Evolutionary conservation across 2,329 filamentous ascomycete species (phyloP).

Genomic region (Shiraia bambusicola): DNA sequence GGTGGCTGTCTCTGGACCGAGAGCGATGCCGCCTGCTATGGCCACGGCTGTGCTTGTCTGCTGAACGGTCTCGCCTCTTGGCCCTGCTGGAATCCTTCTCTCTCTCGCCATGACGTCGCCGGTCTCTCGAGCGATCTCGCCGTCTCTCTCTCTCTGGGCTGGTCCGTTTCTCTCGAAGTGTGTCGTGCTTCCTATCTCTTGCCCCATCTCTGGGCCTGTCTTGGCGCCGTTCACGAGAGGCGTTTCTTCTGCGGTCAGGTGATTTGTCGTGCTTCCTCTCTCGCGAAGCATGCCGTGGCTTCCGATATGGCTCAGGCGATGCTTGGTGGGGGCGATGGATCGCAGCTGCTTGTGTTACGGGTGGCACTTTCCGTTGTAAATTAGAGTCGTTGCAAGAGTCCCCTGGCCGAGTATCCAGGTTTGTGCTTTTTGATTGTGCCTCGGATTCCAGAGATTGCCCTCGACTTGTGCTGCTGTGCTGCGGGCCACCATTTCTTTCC

Average conservation of each 20-base stretch:
- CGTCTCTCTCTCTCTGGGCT: constrained; percentile 21
- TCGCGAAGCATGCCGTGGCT: constrained; percentile 18
- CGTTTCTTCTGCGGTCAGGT: constrained; percentile 10
- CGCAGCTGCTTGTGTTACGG: constrained; percentile 11
- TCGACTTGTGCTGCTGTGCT: constrained; percentile 15
- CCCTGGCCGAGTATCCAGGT: constrained; percentile 11
- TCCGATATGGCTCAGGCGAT: constrained; percentile 35
- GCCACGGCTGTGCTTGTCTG: constrained; percentile 14
- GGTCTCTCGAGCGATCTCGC: constrained; percentile 20
- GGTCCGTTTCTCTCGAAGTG: constrained; percentile 4
- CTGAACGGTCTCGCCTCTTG: constrained; percentile 17
- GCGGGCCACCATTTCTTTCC: constrained; percentile 16
- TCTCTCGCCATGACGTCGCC: constrained; percentile 14
- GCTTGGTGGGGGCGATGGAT: constrained; percentile 12
- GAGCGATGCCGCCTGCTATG: constrained; percentile 17
- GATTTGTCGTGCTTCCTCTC: constrained; percentile 16
- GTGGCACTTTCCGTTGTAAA: constrained; percentile 7
- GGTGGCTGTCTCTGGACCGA: constrained; percentile 19
- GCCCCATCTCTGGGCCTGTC: constrained; percentile 14
- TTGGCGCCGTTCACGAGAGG: constrained; percentile 12
- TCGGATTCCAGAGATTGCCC: constrained; percentile 11
- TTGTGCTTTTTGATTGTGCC: constrained; percentile 19
- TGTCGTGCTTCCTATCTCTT: constrained; percentile 8
- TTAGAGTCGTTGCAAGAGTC: constrained; percentile 15
- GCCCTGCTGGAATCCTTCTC: constrained; percentile 16